Evolutionary conservation across 169 alveolate genomes (phyloP), one percentile per base, ranked within the genome.

Genomic region (Plasmodium billcollinsi): DNA sequence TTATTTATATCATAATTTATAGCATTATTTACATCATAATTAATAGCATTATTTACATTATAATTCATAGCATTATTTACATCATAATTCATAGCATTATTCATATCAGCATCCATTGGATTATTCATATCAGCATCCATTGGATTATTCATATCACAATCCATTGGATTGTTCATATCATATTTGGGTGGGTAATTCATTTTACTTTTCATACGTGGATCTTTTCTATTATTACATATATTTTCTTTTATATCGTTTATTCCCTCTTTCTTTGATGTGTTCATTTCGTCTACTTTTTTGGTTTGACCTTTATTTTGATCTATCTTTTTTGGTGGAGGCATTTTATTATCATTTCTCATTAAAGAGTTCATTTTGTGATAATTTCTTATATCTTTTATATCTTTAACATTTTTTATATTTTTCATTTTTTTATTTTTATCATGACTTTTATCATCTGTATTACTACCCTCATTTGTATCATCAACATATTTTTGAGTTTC

Each of bases 271-370:
- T 24, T 24, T 67, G 12, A 20, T 49, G 21, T 0, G n/a, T 18
- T 14, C 24, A 59, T 20, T 18, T 6, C 11, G 1, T 15, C 21
- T 52, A n/a, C 47, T 3, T 12, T 29, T 33, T 58, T 6, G 2
- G 45, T 33, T 33, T 33, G 45, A 33, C 45, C 45, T 33, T 33
- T 33, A 33, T 33, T 4, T 33, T 33, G 45, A 24, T 4, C 59
- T 14, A n/a, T 58, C 58, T 59, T 78, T 74, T 61, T 71, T 78
- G 4, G n/a, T 56, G 78, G 78, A 29, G 75, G 76, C 5, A 52
- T 21, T 62, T 65, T 78, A 50, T 78, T 66, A 14, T 66, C 29
- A 49, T 80, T 66, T 67, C 52, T 39, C 21, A 33, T 43, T 6
- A 62, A 62, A 72, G 49, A 43, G 11, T 11, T 63, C 69, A 58